Conservation (phyloP, 805 yeast species). For the Kluyveromyces lactis region DNA sequence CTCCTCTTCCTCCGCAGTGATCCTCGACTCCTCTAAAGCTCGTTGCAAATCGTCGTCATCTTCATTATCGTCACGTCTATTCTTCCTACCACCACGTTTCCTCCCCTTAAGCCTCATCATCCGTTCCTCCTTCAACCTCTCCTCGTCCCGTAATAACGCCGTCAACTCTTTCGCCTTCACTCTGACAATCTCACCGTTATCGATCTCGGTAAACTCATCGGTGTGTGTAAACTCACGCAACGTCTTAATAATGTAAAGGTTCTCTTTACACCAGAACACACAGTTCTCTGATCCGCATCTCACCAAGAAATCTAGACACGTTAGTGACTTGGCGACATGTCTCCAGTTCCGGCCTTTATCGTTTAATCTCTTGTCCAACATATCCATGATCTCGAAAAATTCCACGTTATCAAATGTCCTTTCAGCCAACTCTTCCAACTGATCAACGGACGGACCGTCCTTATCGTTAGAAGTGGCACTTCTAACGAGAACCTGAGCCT, state of each 20-base stretch:
- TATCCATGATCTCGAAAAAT: conserved; percentile 85
- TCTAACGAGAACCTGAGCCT: conserved; percentile 80
- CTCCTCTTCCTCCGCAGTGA: conserved; percentile 80
- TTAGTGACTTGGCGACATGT: conserved; percentile 85
- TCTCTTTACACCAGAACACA: conserved; percentile 86
- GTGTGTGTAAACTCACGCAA: conserved; percentile 79
- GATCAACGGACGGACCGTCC: conserved; percentile 70
- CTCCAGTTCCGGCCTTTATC: conserved; percentile 98
- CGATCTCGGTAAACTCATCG: conserved; percentile 62
- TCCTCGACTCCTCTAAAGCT: conserved; percentile 72
- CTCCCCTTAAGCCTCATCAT: conserved; percentile 30
- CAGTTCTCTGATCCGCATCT: conserved; percentile 82
- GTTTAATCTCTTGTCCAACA: conserved; percentile 82
- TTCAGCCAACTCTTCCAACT: conserved; percentile 77
- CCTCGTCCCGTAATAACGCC: conserved; percentile 70
- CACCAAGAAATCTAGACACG: conserved; percentile 81
- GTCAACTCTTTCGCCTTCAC: conserved; percentile 88
- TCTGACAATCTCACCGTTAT: conserved; percentile 82
- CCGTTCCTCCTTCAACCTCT: conserved; percentile 67
- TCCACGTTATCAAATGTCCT: conserved; percentile 66
- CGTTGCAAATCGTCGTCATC: conserved; percentile 69
- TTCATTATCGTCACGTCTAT: conserved; percentile 29
- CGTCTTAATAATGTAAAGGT: conserved; percentile 80
- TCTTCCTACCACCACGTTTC: conserved; percentile 31
- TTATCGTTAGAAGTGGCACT: conserved; percentile 88